These are phyloP conservation scores for Ophiobolus disseminans DNA, from an alignment of 2,329 filamentous ascomycete species.

Conservation along the genomic window DNA sequence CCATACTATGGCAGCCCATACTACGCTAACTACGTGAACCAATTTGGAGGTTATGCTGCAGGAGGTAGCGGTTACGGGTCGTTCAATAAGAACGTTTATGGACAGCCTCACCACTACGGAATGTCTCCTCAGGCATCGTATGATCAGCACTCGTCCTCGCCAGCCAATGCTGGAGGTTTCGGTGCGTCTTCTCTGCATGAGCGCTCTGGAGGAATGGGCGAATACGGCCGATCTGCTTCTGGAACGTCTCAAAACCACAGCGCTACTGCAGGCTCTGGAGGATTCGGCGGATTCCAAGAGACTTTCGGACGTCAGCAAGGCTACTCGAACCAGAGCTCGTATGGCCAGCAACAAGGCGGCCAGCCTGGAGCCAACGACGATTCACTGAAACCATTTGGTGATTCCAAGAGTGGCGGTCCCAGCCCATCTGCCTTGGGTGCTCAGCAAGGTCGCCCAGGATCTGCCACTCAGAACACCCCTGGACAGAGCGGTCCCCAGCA, in stretches of 20 bases:
- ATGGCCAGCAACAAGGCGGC: conserved; percentile 58
- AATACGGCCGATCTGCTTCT: conserved; percentile 67
- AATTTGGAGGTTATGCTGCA: conserved; percentile 64
- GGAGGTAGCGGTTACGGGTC: conserved; percentile 57
- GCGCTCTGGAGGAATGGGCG: conserved; percentile 61
- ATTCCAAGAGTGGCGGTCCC: conserved; percentile 63
- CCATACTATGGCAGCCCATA: conserved; percentile 69
- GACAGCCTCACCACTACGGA: conserved; percentile 67
- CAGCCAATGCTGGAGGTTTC: conserved; percentile 65
- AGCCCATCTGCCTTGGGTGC: conserved; percentile 64
- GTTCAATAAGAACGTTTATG: conserved; percentile 68
- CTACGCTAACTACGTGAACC: conserved; percentile 68
- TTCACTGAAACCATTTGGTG: conserved; percentile 63
- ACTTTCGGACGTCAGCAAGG: conserved; percentile 66
- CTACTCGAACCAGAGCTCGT: conserved; percentile 59
- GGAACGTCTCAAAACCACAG: conserved; percentile 63
- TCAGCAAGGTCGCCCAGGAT: conserved; percentile 68
- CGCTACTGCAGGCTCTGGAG: conserved; percentile 56
- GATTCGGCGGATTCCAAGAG: conserved; percentile 63
- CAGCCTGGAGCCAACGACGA: conserved; percentile 61
- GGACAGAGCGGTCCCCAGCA: conserved; percentile 62
- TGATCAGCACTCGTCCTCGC: conserved; percentile 69
- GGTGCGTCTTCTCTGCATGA: conserved; percentile 56
- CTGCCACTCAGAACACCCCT: conserved; percentile 65
- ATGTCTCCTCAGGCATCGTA: conserved; percentile 64